These are phyloP conservation scores for Eimeria sp. DNA, from an alignment of 169 alveolate genomes.

Conservation along the genomic window DNA sequence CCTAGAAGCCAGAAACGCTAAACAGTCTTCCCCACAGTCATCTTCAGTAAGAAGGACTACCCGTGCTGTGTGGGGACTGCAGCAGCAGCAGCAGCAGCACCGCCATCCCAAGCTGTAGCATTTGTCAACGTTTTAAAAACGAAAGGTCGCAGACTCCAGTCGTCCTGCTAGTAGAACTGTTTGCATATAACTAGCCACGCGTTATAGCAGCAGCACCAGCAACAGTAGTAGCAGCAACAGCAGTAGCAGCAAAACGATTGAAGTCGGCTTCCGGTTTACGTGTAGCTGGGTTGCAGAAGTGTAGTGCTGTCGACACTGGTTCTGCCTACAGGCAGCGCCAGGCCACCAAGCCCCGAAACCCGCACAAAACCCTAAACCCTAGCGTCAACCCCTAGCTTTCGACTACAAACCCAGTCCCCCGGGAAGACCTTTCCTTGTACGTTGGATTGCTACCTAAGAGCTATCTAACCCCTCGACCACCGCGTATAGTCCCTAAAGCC, in stretches of 20 bases:
- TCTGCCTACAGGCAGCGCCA: no score
- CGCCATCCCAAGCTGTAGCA: background rate
- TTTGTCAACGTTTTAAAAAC: background rate
- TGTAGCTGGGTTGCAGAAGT: background rate
- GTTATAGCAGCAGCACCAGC: slow-evolving; percentile 19
- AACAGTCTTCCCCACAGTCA: background rate
- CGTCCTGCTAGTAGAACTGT: background rate
- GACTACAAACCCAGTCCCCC: background rate
- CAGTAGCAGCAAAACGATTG: background rate
- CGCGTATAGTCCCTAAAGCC: background rate
- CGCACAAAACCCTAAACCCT: slow-evolving; percentile 13
- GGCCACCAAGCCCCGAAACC: background rate
- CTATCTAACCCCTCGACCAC: no score
- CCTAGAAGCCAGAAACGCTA: background rate
- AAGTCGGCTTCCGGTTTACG: background rate
- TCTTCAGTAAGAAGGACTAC: background rate
- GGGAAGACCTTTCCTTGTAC: no score
- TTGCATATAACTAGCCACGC: background rate
- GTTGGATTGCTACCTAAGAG: no score
- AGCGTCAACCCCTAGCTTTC: background rate
- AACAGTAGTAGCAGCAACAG: slow-evolving; percentile 12
- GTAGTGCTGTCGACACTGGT: background rate
- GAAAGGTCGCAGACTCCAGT: background rate
- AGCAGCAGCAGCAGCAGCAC: background rate
- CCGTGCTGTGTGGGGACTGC: background rate